Evolutionary conservation across 192 early-diverging fungal species (phyloP).

Genomic region (Coemansia aciculifera): DNA sequence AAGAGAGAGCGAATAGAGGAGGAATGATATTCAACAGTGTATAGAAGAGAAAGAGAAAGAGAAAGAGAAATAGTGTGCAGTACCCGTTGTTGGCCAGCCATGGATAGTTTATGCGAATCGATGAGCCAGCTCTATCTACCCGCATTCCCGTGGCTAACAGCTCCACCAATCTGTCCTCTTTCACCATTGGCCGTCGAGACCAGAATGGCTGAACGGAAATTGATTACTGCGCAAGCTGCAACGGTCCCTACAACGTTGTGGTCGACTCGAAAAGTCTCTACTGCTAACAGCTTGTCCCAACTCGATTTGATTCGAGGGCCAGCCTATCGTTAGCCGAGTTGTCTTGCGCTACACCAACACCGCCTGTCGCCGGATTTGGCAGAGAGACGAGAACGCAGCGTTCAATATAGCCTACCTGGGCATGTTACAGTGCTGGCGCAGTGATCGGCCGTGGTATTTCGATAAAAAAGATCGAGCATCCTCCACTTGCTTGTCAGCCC

Average conservation of each 20-base stretch:
- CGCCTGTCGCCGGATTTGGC: too few relatives aligned
- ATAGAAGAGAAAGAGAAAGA: not conserved
- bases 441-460: too few relatives aligned
- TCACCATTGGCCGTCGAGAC: not conserved
- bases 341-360: too few relatives aligned
- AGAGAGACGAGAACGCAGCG: too few relatives aligned
- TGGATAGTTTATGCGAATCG: not conserved
- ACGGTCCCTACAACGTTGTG: conserved; percentile 4
- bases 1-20: not conserved
- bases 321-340: too few relatives aligned
- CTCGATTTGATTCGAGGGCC: too few relatives aligned
- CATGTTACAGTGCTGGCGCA: too few relatives aligned
- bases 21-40: not conserved
- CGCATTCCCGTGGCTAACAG: not conserved
- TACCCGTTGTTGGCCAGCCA: not conserved
- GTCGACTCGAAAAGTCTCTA: too few relatives aligned
- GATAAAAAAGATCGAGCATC: too few relatives aligned
- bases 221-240: not conserved
- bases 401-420: too few relatives aligned
- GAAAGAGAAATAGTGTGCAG: too few relatives aligned
- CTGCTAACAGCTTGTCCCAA: not conserved
- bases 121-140: not conserved
- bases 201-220: not conserved
- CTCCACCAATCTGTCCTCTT: not conserved
- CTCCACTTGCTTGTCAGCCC: too few relatives aligned